Evolutionary conservation across 2,329 filamentous ascomycete species (phyloP), one percentile per base, ranked within the genome.

Genomic region (Fusarium protoensiforme): DNA sequence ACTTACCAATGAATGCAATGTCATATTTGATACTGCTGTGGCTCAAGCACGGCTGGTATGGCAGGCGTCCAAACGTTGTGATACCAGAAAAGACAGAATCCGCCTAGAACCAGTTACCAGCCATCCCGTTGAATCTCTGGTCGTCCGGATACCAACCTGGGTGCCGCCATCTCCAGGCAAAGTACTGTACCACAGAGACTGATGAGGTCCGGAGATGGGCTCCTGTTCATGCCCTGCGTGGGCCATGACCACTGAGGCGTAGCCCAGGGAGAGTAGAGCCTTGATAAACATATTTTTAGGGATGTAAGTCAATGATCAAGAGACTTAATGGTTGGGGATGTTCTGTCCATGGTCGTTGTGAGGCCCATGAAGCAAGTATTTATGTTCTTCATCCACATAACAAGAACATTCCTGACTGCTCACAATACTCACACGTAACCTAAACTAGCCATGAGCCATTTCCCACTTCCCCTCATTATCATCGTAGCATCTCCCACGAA

Each of bases 21-120:
- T 97, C 94, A 77, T 93, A 97, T 77, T 91, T 90, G 73, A 92
- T 91, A 29, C 90, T 87, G 43, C 90, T 87, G 70, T 88, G 91
- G n/a, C 89, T 86, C 5, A 97, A 86, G 80, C 94, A 97, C 4
- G 93, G 93, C 66, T 88, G 89, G 83, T 97, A 96, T 7, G 92
- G 91, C 46, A 96, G 84, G 59, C 93, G 91, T 13, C 93, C 94
- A 79, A 96, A 96, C 9, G 94, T 97, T 1, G 92, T 93, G 78
- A 97, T 96, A 31, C 94, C 94, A 1, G 93, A 96, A 83, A 96
- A 97, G 66, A 96, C 93, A 1, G 93, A 95, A 81, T 97, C 94
- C 68, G 94, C 94, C 92, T 95, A 1, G 0, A 36, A 1, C 0
- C 3, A 0, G 14, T 75, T 3, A 76, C 54, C 1, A 10, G 14